Conservation (phyloP, 2,329 filamentous ascomycete genomes). For the Didymella glomerata region DNA sequence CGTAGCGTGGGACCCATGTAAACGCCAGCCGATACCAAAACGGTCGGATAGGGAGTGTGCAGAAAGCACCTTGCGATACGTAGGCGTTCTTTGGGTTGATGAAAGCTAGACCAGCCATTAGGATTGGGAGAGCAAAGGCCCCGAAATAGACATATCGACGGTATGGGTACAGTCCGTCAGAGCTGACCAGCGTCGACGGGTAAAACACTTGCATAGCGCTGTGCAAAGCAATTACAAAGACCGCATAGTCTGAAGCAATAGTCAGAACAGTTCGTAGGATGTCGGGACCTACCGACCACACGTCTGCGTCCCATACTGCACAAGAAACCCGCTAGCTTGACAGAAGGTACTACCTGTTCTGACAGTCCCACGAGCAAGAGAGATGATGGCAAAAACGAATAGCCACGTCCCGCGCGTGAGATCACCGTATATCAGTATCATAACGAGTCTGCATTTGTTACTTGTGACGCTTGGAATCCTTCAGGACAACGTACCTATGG, state of each 20-base stretch:
- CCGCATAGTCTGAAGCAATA: constrained; percentile 65
- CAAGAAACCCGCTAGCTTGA: constrained; percentile 73
- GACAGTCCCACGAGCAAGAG: constrained; percentile 63
- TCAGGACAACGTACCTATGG: constrained; percentile 66
- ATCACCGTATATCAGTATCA: constrained; percentile 77
- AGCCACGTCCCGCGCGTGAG: constrained; percentile 75
- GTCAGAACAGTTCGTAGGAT: background rate
- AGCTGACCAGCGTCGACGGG: constrained; percentile 56
- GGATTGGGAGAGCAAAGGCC: constrained; percentile 66
- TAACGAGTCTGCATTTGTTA: constrained; percentile 66
- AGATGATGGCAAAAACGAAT: constrained; percentile 69
- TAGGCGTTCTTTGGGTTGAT: constrained; percentile 64
- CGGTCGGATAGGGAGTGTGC: constrained; percentile 72
- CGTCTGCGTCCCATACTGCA: constrained; percentile 72
- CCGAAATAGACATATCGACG: constrained; percentile 66
- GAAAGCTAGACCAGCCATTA: constrained; percentile 71
- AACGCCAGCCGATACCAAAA: constrained; percentile 74
- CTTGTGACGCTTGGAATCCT: background rate
- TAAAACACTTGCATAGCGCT: constrained; percentile 76
- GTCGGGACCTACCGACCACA: constrained; percentile 56
- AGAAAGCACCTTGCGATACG: constrained; percentile 71
- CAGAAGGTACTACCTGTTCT: constrained; percentile 65
- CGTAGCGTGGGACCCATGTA: constrained; percentile 77
- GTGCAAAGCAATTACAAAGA: constrained; percentile 77
- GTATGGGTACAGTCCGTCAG: constrained; percentile 74